These are phyloP conservation scores for Pythium dissimile DNA, from an alignment of 352 stramenopile genomes.

Conservation along the genomic window DNA sequence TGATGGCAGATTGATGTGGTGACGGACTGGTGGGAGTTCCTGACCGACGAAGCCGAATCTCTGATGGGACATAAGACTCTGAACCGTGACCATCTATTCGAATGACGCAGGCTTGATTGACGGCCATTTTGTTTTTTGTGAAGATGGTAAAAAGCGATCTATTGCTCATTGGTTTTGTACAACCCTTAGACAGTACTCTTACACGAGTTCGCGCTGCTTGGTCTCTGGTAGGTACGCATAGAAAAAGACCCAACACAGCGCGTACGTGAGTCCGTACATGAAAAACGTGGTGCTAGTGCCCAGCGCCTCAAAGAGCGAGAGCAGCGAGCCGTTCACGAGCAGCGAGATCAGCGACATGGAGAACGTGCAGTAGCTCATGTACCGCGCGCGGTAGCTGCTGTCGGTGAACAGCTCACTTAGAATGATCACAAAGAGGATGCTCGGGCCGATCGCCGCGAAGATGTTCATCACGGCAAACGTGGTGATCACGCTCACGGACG, in stretches of 20 bases:
- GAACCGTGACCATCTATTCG: too few species aligned
- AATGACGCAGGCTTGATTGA: too few species aligned
- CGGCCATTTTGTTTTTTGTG: too few species aligned
- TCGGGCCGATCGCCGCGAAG: slow-evolving; percentile 68
- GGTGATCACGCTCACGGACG: slow-evolving; percentile 52
- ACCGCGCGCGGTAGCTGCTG: slow-evolving; percentile 71
- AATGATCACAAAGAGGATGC: slow-evolving; percentile 83
- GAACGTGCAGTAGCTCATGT: slow-evolving; percentile 90
- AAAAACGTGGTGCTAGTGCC: slow-evolving; percentile 67
- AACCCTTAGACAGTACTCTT: too few species aligned
- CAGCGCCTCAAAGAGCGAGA: slow-evolving; percentile 69
- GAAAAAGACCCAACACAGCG: slow-evolving; percentile 67
- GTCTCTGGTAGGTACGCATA: slow-evolving; percentile 71
- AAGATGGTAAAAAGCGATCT: too few species aligned
- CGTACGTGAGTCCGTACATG: slow-evolving; percentile 62
- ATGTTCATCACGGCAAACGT: slow-evolving; percentile 75
- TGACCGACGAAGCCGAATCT: too few species aligned
- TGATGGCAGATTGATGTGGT: too few species aligned
- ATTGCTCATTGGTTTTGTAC: too few species aligned
- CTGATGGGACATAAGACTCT: too few species aligned
- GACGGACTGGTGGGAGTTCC: too few species aligned
- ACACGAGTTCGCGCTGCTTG: slow-evolving; percentile 73
- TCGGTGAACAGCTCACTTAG: slow-evolving; percentile 83
- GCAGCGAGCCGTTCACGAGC: slow-evolving; percentile 77
- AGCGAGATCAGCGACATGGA: slow-evolving; percentile 84